Conservation (phyloP, 805 yeast species). For the Cyberlindnera veronae region DNA sequence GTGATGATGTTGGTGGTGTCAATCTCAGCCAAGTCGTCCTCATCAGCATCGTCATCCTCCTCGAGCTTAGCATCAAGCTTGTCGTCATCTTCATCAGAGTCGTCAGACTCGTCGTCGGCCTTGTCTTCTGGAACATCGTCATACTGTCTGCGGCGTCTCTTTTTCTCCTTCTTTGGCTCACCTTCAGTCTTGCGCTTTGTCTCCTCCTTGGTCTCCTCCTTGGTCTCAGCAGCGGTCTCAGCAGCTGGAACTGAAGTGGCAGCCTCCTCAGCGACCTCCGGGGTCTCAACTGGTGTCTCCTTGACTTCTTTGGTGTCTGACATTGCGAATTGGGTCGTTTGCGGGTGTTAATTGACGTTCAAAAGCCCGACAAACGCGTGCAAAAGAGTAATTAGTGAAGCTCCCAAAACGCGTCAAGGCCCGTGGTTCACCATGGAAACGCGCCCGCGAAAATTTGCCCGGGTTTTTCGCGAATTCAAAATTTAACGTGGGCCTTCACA, state of each 20-base stretch:
- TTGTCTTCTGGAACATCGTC: conserved; percentile 60
- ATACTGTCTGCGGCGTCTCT: conserved; percentile 56
- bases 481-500: not conserved
- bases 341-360: not conserved
- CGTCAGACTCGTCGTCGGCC: conserved; percentile 45
- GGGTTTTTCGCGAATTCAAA: not conserved
- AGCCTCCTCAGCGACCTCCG: not conserved
- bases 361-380: not conserved
- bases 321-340: too few species aligned
- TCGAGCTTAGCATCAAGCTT: conserved; percentile 40
- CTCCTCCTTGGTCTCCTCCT: conserved; percentile 13
- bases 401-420: not conserved
- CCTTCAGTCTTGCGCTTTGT: conserved; percentile 26
- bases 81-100: conserved; percentile 46
- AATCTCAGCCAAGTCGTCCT: conserved; percentile 76
- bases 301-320: conserved; percentile 24
- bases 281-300: conserved; percentile 2
- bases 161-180: conserved; percentile 39
- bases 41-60: conserved; percentile 62
- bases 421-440: not conserved
- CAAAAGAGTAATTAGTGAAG: not conserved
- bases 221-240: conserved; percentile 8
- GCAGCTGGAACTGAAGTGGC: conserved; percentile 15
- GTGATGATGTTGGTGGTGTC: conserved; percentile 80
- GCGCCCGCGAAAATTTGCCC: conserved; percentile 2